A percentile compares a stretch with the other conserved stretches of the same genome.
phyloP scores from a whole-genome alignment of 306 rosid species.

The Hippophae tibetana region DNA sequence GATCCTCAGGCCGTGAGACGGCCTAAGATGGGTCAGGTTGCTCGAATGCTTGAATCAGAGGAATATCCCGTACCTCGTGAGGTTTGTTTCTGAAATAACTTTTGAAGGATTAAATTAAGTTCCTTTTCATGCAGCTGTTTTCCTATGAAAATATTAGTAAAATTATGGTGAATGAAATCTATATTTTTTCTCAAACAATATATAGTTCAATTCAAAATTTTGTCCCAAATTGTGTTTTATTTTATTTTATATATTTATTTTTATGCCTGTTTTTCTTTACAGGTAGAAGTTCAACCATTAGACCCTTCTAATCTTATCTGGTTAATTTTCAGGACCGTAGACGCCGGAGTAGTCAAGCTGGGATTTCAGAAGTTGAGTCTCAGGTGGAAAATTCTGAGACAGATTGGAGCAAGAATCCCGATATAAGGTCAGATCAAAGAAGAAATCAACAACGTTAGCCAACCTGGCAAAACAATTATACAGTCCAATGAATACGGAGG shows the following conservation, averaged over 20 bases:
- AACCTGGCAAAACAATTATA: too few species aligned
- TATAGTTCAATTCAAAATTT: background rate
- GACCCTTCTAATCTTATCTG: constrained; percentile 13
- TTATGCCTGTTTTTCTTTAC: constrained; percentile 2
- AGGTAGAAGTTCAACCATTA: constrained; percentile 6
- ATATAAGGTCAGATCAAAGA: constrained; percentile 29
- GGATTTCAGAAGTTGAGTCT: constrained; percentile 24
- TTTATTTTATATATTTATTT: background rate
- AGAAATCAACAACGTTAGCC: constrained; percentile 36
- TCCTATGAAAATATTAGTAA: background rate
- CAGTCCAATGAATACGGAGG: too few species aligned
- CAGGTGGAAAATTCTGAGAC: constrained; percentile 41
- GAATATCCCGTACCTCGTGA: constrained; percentile 84
- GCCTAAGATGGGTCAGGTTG: constrained; percentile 91
- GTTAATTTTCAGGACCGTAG: constrained; percentile 52
- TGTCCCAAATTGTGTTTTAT: background rate
- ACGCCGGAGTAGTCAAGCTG: constrained; percentile 45
- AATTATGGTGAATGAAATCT: background rate
- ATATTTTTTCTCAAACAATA: background rate
- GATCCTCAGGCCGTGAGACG: constrained; percentile 82
- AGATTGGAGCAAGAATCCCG: constrained; percentile 44
- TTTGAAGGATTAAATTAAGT: background rate
- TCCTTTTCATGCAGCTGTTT: background rate
- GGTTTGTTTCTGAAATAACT: constrained; percentile 39
- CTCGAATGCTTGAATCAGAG: constrained; percentile 90